Base-by-base conservation (phyloP, 805 yeast genomes). In the Candida sithepensis region DNA sequence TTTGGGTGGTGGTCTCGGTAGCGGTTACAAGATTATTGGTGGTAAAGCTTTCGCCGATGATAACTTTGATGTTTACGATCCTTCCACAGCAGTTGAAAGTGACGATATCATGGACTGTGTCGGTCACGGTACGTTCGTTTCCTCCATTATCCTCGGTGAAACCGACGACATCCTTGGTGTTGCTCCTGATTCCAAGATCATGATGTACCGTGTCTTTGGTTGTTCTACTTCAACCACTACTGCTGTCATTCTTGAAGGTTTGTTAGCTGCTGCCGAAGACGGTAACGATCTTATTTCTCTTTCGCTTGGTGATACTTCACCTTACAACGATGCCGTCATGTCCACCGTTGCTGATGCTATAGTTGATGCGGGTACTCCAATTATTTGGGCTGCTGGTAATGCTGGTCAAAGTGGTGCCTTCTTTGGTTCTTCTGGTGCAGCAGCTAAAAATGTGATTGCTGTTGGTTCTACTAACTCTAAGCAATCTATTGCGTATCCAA, bases 81-180 rank as follows among this genome's bases (percentile, higher is more conserved):
- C 48, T 44, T 16, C 21, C 20, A 18, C 45, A n/a, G 36, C 42
- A 4, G 44, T 33, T 12, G 48, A 42, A 19, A 44, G 34, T 20
- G 46, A 46, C 26, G 48, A 54, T 46, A 50, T 55, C 13, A 42
- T 22, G 34, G 62, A 58, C 42, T 53, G 59, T 44, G 41, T 47
- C 21, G 62, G 62, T n/a, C 62, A 59, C 41, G 62, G 62, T 26
- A 42, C 62, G 13, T 55, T 54, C 44, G 57, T 55, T 34, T 47
- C 62, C 8, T 52, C 63, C n/a, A 45, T 58, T 21, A 55, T 59
- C 41, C 52, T 52, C 22, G 59, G 55, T 39, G 49, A 41, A 12
- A 44, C 18, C 19, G 36, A 43, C 28, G 50, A 58, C 38, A 22
- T 40, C n/a, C 19, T 30, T 18, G 59, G 59, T 47, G 59, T 55